These are phyloP conservation scores for Phytomonas francai DNA, from an alignment of 208 protist species.

Conservation along the genomic window DNA sequence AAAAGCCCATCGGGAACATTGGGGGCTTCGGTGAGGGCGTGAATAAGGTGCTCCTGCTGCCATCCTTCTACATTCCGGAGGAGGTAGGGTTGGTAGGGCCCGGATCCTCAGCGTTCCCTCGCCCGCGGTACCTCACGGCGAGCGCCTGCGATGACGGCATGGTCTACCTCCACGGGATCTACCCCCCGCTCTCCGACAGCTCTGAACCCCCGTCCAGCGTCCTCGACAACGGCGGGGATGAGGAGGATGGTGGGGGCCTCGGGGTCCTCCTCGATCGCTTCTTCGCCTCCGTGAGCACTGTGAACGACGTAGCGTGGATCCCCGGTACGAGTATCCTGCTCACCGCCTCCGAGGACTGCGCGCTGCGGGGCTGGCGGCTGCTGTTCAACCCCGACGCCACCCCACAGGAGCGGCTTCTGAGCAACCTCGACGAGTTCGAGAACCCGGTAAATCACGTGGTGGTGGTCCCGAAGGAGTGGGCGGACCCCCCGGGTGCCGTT, in stretches of 20 bases:
- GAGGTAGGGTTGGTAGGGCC: neutral
- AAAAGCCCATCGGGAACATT: constrained; percentile 29
- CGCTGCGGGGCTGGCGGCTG: constrained; percentile 71
- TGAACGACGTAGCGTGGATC: constrained; percentile 65
- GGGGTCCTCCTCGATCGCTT: constrained; percentile 63
- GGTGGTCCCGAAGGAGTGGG: constrained; percentile 26
- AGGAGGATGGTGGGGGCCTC: constrained; percentile 2
- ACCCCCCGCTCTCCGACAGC: neutral
- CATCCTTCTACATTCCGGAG: constrained; percentile 13
- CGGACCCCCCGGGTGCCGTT: constrained; percentile 2
- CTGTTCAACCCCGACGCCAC: constrained; percentile 13
- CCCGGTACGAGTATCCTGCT: constrained; percentile 33
- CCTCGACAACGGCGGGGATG: neutral
- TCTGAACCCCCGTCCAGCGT: neutral
- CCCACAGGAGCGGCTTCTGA: constrained; percentile 53
- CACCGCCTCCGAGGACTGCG: constrained; percentile 72
- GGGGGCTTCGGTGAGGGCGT: constrained; percentile 63
- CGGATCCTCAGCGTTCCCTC: neutral
- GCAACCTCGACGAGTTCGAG: constrained; percentile 74
- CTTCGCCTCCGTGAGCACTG: constrained; percentile 51
- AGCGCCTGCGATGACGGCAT: constrained; percentile 80
- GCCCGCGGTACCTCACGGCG: constrained; percentile 18
- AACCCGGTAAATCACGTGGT: constrained; percentile 80
- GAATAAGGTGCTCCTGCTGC: constrained; percentile 71
- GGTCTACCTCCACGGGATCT: constrained; percentile 66